Evolutionary conservation across 1,139 yeast genomes (phyloP).

Genomic region (Insectozyma bohioensis): DNA sequence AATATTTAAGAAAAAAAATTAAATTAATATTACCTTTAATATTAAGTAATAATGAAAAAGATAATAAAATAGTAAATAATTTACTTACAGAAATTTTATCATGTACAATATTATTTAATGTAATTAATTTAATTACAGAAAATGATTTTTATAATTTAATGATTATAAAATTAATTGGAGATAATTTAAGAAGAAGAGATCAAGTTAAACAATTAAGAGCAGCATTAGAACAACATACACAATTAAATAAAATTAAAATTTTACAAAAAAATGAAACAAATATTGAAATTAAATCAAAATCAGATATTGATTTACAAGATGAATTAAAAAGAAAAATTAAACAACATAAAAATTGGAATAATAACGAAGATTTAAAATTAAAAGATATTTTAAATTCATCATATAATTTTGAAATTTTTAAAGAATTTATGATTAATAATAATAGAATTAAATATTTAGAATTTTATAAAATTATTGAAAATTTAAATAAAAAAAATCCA

Average conservation of each 20-base stretch:
- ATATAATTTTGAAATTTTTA: slow-evolving; percentile 40
- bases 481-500: slow-evolving; percentile 72
- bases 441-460: slow-evolving; percentile 46
- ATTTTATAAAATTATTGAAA: slow-evolving; percentile 68
- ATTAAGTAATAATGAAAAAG: slow-evolving; percentile 48
- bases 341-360: slow-evolving; percentile 42
- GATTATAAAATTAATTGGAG: slow-evolving; percentile 61
- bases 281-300: background rate
- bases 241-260: no score
- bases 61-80: slow-evolving; percentile 48
- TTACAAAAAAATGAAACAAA: background rate
- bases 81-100: slow-evolving; percentile 67
- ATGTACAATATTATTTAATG: slow-evolving; percentile 45
- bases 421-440: slow-evolving; percentile 55
- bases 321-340: slow-evolving; percentile 12
- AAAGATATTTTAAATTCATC: slow-evolving; percentile 7
- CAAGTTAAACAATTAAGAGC: slow-evolving; percentile 74
- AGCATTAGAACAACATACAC: slow-evolving; percentile 66
- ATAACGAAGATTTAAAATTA: slow-evolving; percentile 4
- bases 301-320: slow-evolving; percentile 7
- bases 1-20: slow-evolving; percentile 48
- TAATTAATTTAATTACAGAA: slow-evolving; percentile 59
- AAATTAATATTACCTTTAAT: slow-evolving; percentile 49
- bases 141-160: slow-evolving; percentile 76
- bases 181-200: slow-evolving; percentile 67